These are phyloP conservation scores for Trametes cubensis DNA, from an alignment of 768 basidiomycete species.

Conservation along the genomic window DNA sequence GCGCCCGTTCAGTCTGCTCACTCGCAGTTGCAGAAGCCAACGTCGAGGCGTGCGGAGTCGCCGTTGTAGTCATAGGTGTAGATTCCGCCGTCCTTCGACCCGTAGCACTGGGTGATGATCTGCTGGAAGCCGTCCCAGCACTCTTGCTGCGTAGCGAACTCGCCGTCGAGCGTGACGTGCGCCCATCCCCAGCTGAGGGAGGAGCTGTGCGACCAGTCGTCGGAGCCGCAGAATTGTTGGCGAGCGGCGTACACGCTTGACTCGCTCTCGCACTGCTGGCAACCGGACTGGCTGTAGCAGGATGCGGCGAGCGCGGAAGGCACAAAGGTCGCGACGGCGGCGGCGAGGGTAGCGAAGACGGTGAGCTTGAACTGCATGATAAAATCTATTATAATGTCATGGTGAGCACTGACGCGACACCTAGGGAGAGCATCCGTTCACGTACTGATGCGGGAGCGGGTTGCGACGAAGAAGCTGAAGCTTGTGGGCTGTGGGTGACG, in stretches of 20 bases:
- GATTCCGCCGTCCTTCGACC: conserved; percentile 1
- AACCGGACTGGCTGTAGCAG: neutral
- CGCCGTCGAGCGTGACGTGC: conserved; percentile 3
- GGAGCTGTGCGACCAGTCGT: neutral
- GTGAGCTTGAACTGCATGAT: conserved; percentile 5
- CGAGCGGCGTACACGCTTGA: neutral
- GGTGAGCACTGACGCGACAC: neutral
- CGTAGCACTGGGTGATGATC: conserved; percentile 7
- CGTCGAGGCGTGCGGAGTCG: neutral
- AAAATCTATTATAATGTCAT: neutral
- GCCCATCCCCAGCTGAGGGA: neutral
- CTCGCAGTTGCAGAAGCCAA: conserved; percentile 11
- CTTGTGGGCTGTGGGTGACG: too few relatives aligned
- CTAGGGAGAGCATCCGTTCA: neutral
- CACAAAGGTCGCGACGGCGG: neutral
- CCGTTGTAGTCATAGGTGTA: conserved; percentile 5
- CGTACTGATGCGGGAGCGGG: too few relatives aligned
- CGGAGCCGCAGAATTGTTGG: neutral
- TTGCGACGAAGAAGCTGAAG: too few relatives aligned
- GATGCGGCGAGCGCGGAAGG: neutral
- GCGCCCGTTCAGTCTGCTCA: neutral
- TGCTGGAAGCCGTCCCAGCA: conserved; percentile 5
- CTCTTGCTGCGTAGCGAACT: conserved; percentile 1
- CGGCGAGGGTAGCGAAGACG: neutral
- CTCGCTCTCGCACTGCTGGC: neutral